Evolutionary conservation across 345 rosid species (phyloP).

Genomic region (Populus ilicifolia): DNA sequence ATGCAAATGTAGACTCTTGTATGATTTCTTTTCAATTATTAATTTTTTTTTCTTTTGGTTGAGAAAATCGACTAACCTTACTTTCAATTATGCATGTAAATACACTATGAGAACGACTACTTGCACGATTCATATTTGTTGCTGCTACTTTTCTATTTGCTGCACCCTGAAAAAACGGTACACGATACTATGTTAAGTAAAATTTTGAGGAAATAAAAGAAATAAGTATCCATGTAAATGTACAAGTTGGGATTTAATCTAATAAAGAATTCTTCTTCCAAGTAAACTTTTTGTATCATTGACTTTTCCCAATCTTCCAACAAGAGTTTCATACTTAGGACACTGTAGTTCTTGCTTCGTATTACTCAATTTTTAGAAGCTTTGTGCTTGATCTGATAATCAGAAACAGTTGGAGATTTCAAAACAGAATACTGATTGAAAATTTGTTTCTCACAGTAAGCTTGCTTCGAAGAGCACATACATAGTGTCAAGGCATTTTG

Average conservation of each 20-base stretch:
- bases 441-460: neutral
- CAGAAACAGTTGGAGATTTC: neutral
- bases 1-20: neutral
- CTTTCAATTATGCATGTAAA: slow-evolving; percentile 94
- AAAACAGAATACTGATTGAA: neutral
- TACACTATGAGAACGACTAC: slow-evolving; percentile 99
- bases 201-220: neutral
- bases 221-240: neutral
- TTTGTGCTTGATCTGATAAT: neutral
- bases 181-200: neutral
- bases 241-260: neutral
- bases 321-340: neutral
- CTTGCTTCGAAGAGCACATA: slow-evolving; percentile 1
- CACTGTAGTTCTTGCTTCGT: neutral
- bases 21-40: neutral
- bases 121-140: slow-evolving; percentile 94
- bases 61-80: slow-evolving; percentile 44
- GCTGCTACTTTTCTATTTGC: slow-evolving; percentile 98
- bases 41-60: too few species aligned
- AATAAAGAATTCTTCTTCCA: neutral
- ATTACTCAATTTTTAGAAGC: neutral
- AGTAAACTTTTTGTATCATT: neutral
- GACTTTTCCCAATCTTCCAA: neutral
- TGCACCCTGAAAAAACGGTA: slow-evolving; percentile 61
- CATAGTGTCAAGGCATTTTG: neutral